Evolutionary conservation across 2,329 filamentous ascomycete genomes (phyloP).

Genomic region (Exophiala viscosa): DNA sequence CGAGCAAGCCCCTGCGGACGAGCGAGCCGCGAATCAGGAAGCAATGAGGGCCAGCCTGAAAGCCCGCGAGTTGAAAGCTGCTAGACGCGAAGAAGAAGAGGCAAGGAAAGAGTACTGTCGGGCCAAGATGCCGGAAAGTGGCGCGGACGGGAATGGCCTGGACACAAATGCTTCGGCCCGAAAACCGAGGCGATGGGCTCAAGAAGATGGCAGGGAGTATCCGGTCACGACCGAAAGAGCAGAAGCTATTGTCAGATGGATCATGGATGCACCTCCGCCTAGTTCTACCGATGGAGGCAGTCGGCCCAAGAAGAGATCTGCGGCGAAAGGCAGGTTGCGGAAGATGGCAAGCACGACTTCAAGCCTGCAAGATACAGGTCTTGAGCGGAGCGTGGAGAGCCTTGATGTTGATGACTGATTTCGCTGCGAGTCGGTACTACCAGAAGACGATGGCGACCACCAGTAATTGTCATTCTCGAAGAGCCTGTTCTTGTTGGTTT

Average conservation of each 20-base stretch:
- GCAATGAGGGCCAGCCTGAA: conserved; percentile 61
- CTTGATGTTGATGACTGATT: conserved; percentile 19
- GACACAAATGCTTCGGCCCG: conserved; percentile 1
- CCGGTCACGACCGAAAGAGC: conserved; percentile 68
- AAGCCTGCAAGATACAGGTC: conserved; percentile 9
- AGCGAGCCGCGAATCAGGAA: conserved; percentile 58
- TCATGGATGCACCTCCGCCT: conserved; percentile 53
- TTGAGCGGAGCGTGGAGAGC: conserved; percentile 23
- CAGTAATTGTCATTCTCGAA: background rate
- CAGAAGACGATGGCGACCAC: background rate
- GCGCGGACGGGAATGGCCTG: conserved; percentile 22
- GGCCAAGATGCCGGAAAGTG: conserved; percentile 9
- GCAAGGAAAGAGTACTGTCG: conserved; percentile 26
- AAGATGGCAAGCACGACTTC: conserved; percentile 17
- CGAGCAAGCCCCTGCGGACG: conserved; percentile 40
- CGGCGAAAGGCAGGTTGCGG: conserved; percentile 10
- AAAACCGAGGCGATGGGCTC: conserved; percentile 9
- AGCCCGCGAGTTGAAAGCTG: conserved; percentile 55
- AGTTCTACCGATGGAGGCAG: conserved; percentile 7
- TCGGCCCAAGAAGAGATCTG: conserved; percentile 17
- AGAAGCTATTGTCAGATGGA: conserved; percentile 65
- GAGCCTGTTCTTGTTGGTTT: background rate
- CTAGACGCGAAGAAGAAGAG: conserved; percentile 53
- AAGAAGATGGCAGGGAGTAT: conserved; percentile 60
- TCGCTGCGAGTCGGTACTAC: background rate